Percentiles rank a stretch among this genome's conserved stretches.
Conservation (phyloP, 2,329 filamentous ascomycete species). For the Diaporthe destruens region DNA sequence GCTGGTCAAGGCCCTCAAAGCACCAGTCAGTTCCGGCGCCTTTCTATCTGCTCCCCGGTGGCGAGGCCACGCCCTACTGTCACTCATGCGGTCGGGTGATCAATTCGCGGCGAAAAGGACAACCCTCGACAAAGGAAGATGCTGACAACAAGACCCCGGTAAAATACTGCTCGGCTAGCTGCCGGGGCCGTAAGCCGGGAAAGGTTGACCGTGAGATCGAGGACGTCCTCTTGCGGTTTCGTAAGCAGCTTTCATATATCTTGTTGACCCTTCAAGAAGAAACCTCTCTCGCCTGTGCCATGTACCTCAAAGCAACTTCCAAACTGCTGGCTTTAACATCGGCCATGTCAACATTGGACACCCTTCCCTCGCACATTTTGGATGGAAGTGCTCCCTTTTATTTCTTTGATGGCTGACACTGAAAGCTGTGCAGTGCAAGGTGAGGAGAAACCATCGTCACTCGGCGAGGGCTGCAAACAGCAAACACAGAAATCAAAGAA, state of each 20-base stretch:
- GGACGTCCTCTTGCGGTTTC: constrained; percentile 56
- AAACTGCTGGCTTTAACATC: too few relatives aligned
- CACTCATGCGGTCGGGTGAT: constrained; percentile 69
- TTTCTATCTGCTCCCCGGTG: constrained; percentile 62
- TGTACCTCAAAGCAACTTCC: too few relatives aligned
- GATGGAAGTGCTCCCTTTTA: too few relatives aligned
- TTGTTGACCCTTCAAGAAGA: too few relatives aligned
- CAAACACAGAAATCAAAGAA: constrained; percentile 34
- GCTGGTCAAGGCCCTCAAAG: constrained; percentile 56
- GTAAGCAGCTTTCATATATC: too few relatives aligned
- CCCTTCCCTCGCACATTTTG: too few relatives aligned
- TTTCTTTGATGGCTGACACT: too few relatives aligned
- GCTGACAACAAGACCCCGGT: constrained; percentile 46
- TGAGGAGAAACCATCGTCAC: constrained; percentile 15
- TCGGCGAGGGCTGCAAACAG: constrained; percentile 27
- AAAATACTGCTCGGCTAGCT: constrained; percentile 71
- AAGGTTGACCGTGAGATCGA: constrained; percentile 66
- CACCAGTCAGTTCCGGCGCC: constrained; percentile 62
- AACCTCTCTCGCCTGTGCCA: too few relatives aligned
- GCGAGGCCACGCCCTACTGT: constrained; percentile 66
- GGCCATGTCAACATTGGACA: too few relatives aligned
- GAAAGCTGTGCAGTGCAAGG: constrained; percentile 43
- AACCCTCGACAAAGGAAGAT: constrained; percentile 3
- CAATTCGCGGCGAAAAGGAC: constrained; percentile 50
- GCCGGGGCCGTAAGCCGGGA: constrained; percentile 63